Base-by-base conservation (phyloP, 208 protist species). In the Trypanosoma brucei region DNA sequence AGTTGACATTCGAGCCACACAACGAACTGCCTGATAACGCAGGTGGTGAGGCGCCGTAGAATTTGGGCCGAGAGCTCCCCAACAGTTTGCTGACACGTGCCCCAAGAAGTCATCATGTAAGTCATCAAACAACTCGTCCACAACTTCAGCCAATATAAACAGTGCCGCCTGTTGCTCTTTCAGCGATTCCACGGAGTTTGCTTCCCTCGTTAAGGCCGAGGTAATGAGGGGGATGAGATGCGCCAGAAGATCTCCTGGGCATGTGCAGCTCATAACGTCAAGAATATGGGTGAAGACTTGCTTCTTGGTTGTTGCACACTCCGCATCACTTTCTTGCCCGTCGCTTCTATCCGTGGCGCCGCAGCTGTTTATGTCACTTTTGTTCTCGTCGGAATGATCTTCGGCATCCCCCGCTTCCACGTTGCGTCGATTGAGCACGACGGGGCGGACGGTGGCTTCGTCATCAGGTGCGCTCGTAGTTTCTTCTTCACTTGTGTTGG, bases 141-240 rank as follows among this genome's bases (percentile, higher is more conserved):
- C 46, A 8, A 76, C 22, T 44, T 78, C 68, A 36, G 69, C 58
- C 38, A 65, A 53, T 3, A 84, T 30, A 73, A 88, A 84, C 31
- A 88, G 62, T 0, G 70, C 55, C 30, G 53, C 53, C 55, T 84
- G 78, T 33, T 68, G 54, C 9, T 33, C 3, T 9, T 50, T 48
- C 50, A 31, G 34, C n/a, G 58, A 49, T 40, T 51, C 22, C 13
- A 0, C 13, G 39, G n/a, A 22, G 13, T 35, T 3, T 33, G n/a
- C 8, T 7, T n/a, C 31, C 9, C 35, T 38, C 22, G 35, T 42
- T 30, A 71, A 45, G n/a, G 61, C 44, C 33, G 48, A 37, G 3
- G 40, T 37, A 11, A 71, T 13, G 30, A 34, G 58, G 36, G 65
- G 57, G 6, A 71, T 45, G 1, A 71, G 39, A 30, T 65, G 40